phyloP scores from a whole-genome alignment of 305 asterid genomes.

The Lippia alba region DNA sequence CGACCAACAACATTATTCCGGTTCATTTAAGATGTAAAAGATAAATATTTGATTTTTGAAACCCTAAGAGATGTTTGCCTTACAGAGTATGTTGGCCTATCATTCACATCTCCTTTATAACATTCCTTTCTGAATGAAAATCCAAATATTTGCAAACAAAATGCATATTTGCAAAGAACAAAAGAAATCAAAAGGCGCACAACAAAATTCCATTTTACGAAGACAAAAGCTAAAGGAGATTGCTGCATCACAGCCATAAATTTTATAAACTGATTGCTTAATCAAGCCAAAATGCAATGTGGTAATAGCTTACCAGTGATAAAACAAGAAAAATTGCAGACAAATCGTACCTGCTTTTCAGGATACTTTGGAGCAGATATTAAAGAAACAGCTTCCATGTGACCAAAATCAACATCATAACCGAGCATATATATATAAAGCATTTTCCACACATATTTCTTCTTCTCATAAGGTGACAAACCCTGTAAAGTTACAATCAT shows the following conservation, averaged over 20 bases:
- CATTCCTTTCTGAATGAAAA: conserved; percentile 10
- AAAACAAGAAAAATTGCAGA: neutral
- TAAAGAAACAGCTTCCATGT: conserved; percentile 99
- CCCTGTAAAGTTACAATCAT: conserved; percentile 54
- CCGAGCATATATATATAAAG: conserved; percentile 99
- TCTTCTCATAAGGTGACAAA: conserved; percentile 92
- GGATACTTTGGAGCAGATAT: conserved; percentile 99
- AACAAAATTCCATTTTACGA: neutral
- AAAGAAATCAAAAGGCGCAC: conserved; percentile 2
- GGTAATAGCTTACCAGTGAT: neutral
- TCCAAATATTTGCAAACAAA: neutral
- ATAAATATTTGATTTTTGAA: neutral
- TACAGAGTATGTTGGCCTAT: neutral
- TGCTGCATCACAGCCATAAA: conserved; percentile 8
- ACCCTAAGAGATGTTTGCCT: neutral
- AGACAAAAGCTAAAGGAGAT: conserved; percentile 7
- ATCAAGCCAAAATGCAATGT: conserved; percentile 11
- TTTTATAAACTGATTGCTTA: conserved; percentile 6
- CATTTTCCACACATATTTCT: conserved; percentile 99
- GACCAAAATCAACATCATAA: conserved; percentile 99
- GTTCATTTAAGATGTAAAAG: too few relatives aligned
- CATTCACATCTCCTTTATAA: conserved; percentile 10
- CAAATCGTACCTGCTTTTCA: conserved; percentile 85
- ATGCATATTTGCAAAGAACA: neutral
- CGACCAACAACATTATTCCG: neutral